Percentiles rank a stretch among this genome's conserved stretches.
Evolutionary conservation across 1,284 basidiomycete species (phyloP).

Genomic region (Cutaneotrichosporon dermatis): DNA sequence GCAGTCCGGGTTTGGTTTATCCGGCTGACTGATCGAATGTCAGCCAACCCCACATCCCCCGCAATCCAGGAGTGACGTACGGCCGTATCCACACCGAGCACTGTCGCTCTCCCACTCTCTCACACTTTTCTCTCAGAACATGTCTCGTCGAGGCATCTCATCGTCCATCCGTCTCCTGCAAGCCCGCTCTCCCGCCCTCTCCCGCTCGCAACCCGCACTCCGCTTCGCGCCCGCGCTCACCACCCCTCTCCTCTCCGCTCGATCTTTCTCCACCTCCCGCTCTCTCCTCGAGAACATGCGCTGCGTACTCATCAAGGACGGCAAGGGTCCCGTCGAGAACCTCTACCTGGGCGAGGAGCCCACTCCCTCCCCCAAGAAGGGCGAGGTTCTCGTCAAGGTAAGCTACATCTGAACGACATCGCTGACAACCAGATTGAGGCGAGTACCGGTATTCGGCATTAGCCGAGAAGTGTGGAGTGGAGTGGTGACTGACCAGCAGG

Average conservation of each 20-base stretch:
- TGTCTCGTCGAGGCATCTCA: constrained; percentile 5
- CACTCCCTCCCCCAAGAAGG: constrained; percentile 56
- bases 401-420: constrained; percentile 7
- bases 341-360: constrained; percentile 69
- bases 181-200: neutral
- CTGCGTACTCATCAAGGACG: constrained; percentile 75
- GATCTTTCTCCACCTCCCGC: constrained; percentile 4
- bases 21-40: no score
- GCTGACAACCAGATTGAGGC: constrained; percentile 33
- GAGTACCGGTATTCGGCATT: neutral
- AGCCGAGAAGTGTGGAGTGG: no score
- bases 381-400: constrained; percentile 73
- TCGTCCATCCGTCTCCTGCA: neutral
- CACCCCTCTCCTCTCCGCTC: neutral
- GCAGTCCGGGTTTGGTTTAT: no score
- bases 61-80: no score
- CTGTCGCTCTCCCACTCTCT: neutral
- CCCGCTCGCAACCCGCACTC: neutral
- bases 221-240: neutral
- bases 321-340: constrained; percentile 68
- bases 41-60: no score
- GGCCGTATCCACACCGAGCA: no score
- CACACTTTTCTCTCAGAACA: neutral
- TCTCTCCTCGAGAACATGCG: constrained; percentile 58
- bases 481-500: constrained; percentile 41